Base-by-base conservation (phyloP, 2,329 filamentous ascomycete species). In the Fusarium sp. region DNA sequence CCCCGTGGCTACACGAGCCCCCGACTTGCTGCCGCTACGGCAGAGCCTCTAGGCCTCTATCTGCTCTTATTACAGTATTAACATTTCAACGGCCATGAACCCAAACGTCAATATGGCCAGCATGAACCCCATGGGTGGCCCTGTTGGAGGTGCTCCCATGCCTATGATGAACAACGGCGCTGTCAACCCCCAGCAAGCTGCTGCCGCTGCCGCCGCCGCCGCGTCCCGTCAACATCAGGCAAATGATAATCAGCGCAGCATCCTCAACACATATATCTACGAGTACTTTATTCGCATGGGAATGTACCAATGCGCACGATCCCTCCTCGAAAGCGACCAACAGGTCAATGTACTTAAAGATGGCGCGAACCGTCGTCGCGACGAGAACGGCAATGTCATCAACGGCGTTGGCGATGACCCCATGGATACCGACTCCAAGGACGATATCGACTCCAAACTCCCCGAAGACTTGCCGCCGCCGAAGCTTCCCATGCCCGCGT, bases 211-310 rank as follows among this genome's bases (percentile, higher is more conserved):
- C 44, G 74, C 77, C 46, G 77, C 76, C 49, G 76, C 76, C 54
- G 75, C 76, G 52, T 74, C 65, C 69, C 74, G 73, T 61, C 82
- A 83, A 61, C 80, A 82, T 67, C 81, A 80, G 69, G 79, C 79
- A 65, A 83, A 80, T 69, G 83, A 84, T 50, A 79, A 77, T 65
- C 84, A 83, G 72, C 88, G 86, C 69, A 82, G 85, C 50, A 82
- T 89, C 63, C 86, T 96, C 53, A 94, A 95, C 82, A 95, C 93
- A 21, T 94, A 94, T 79, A 96, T 96, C 72, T 96, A 95, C 85
- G 93, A 96, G 77, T 95, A 96, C 79, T 95, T 98, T 71, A 84
- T 98, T 71, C 93, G 92, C 76, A 92, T 93, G 79, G 88, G 90
- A 73, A 93, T 97, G 86, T 91, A 88, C 77, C 92, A 96, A 71